Evolutionary conservation across 495 filamentous ascomycete genomes (phyloP).

Genomic region (Friedmanniomyces simplex): DNA sequence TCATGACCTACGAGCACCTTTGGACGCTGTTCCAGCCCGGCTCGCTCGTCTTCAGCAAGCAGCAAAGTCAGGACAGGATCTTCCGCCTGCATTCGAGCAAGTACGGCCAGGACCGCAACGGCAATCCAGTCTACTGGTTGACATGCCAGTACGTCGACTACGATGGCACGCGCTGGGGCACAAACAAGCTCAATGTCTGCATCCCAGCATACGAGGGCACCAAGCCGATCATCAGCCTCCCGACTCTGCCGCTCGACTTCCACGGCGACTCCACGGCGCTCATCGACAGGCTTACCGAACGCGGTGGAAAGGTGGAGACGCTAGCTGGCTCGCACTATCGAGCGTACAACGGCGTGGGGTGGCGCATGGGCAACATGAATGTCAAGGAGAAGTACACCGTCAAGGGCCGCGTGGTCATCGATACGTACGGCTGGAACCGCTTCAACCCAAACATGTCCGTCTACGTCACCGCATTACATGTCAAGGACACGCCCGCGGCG

Average conservation of each 20-base stretch:
- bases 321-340: constrained; percentile 55
- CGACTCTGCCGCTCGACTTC: constrained; percentile 46
- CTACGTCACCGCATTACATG: constrained; percentile 21
- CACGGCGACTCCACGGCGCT: constrained; percentile 40
- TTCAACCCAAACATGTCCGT: constrained; percentile 33
- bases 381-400: constrained; percentile 39
- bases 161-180: constrained; percentile 50
- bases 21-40: constrained; percentile 49
- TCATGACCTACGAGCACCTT: constrained; percentile 48
- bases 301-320: constrained; percentile 30
- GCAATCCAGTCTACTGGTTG: constrained; percentile 28
- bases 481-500: constrained; percentile 18
- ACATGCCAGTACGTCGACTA: constrained; percentile 45
- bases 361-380: constrained; percentile 22
- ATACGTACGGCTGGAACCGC: constrained; percentile 36
- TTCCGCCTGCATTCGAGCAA: constrained; percentile 29
- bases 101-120: constrained; percentile 28
- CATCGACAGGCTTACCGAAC: constrained; percentile 26
- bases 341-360: constrained; percentile 44
- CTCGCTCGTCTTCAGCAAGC: constrained; percentile 31
- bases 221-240: constrained; percentile 43
- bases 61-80: constrained; percentile 33
- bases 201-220: constrained; percentile 48
- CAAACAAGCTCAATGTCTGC: constrained; percentile 30
- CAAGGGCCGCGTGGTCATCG: constrained; percentile 47